Evolutionary conservation across 2,329 filamentous ascomycete genomes (phyloP), one percentile per base, ranked within the genome.

Genomic region (Aspergillus versicolor): DNA sequence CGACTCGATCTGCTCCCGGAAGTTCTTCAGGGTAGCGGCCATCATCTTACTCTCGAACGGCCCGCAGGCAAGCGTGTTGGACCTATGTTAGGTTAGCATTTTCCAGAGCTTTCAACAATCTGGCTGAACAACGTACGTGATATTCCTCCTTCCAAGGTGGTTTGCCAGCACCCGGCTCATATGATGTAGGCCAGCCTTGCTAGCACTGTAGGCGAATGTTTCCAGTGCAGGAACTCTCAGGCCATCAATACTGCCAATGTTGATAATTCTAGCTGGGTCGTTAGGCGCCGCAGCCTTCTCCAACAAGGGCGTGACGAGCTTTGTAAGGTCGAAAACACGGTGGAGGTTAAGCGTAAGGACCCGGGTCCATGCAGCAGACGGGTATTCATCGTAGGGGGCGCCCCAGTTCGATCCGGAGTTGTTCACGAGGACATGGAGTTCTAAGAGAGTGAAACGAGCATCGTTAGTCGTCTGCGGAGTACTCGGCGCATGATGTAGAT

Each of bases 21-120:
- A 82, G 53, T 78, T 76, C 32, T 80, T 69, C 45, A 85, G 70
- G 0, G 81, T 82, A 32, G 78, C 81, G n/a, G 74, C 77, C 61
- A 82, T 82, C 81, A 83, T 83, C 46, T 81, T 79, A 30, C 77
- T 80, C 44, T 81, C 74, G 61, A 83, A 83, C 56, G 88, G 88
- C 3, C 88, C 88, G 59, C 88, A 90, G 5, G 88, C 88, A 55
- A 91, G 74, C 3, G 85, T 84, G 68, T 91, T 91, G 61, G 80
- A 82, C 24, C 76, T 79, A 52, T 30, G 47, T n/a, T 43, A 43
- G 9, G 13, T 56, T 47, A 57, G 54, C 19, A 40, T 21, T 47
- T 38, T 9, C 27, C 32, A 49, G 15, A 17, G 15, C 12, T 11
- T 41, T 22, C 24, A 37, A 19, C 2, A 19, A 46, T 27, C 21